Conservation (phyloP, 805 yeast genomes). For the Zygosaccharomyces siamensis region DNA sequence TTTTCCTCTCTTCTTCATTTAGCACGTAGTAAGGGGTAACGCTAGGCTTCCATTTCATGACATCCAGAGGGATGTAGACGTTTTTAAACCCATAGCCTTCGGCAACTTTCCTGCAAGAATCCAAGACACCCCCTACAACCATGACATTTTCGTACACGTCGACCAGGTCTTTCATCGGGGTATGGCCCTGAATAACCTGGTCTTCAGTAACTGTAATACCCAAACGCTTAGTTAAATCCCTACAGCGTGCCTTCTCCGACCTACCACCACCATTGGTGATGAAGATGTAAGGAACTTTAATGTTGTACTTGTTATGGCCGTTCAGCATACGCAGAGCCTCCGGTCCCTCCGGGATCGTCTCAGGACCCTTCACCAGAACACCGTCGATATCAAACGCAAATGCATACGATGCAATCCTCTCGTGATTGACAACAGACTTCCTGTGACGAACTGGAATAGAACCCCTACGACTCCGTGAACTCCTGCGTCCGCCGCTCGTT, state of each 20-base stretch:
- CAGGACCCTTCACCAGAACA: conserved; percentile 79
- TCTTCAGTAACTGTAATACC: conserved; percentile 58
- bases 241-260: conserved; percentile 69
- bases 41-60: conserved; percentile 81
- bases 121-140: conserved; percentile 87
- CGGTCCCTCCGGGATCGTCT: conserved; percentile 74
- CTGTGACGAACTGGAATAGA: conserved; percentile 39
- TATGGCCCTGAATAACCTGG: conserved; percentile 89
- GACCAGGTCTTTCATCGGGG: conserved; percentile 85
- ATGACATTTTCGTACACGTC: conserved; percentile 64
- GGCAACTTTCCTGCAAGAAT: conserved; percentile 78
- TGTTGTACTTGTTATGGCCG: conserved; percentile 72
- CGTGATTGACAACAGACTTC: conserved; percentile 57
- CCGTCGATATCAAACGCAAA: conserved; percentile 94
- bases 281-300: conserved; percentile 75
- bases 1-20: conserved; percentile 62
- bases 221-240: conserved; percentile 60
- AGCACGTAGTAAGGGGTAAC: conserved; percentile 79
- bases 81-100: conserved; percentile 77
- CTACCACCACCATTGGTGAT: conserved; percentile 94
- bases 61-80: conserved; percentile 76
- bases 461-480: conserved; percentile 14
- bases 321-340: conserved; percentile 67
- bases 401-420: conserved; percentile 73
- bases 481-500: conserved; percentile 9